Evolutionary conservation across 352 stramenopile species (phyloP).

Genomic region (Thalassiosira livingstoniorum): DNA sequence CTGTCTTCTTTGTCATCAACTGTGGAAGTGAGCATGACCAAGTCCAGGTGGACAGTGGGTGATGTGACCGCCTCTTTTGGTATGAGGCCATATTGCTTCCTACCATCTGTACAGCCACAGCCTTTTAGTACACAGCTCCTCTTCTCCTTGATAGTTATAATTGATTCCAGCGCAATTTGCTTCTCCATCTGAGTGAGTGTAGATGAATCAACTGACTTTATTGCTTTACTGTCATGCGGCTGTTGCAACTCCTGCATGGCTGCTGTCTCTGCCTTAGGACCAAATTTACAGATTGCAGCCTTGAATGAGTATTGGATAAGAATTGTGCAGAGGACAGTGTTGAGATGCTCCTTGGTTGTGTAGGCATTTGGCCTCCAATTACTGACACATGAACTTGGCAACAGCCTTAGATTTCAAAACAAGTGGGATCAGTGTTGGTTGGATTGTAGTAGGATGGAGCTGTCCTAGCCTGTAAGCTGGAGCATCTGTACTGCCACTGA

Average conservation of each 20-base stretch:
- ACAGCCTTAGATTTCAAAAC: neutral
- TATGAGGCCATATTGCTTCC: neutral
- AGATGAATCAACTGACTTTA: neutral
- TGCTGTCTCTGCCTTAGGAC: neutral
- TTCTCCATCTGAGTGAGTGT: neutral
- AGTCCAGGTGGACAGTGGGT: neutral
- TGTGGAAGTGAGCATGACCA: neutral
- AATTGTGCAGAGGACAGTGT: neutral
- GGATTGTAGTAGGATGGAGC: neutral
- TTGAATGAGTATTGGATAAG: neutral
- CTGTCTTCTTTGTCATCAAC: neutral
- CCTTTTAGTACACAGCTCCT: neutral
- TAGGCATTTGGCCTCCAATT: neutral
- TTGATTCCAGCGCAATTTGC: neutral
- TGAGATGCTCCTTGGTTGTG: neutral
- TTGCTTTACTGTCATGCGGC: neutral
- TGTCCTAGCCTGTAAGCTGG: too few species aligned
- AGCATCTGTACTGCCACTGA: too few species aligned
- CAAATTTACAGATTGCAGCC: neutral
- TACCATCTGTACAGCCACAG: neutral
- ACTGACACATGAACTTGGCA: neutral
- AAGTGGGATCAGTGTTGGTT: neutral
- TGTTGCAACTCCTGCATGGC: neutral
- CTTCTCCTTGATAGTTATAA: neutral
- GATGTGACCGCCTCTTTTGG: neutral